Evolutionary conservation across 2,329 filamentous ascomycete species (phyloP), one percentile per base, ranked within the genome.

Genomic region (Aspergillus japonicus): DNA sequence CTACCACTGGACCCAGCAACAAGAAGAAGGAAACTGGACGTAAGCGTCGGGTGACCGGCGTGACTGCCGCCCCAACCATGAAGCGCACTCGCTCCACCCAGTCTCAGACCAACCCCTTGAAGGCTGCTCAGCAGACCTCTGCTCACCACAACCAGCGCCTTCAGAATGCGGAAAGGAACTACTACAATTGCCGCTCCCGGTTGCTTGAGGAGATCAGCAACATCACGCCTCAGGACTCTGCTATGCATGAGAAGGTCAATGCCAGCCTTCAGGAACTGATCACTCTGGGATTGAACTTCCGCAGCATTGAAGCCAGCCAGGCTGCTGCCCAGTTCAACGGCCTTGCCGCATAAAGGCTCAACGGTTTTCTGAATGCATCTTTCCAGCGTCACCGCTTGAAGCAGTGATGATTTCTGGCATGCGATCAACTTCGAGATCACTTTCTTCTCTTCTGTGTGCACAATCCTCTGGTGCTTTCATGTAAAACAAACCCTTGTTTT

Each of bases 221-320:
- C 56, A 77, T 78, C 65, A 73, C 68, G 16, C 77, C 77, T 3
- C 71, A 76, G 69, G 75, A 79, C 59, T 71, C 71, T 11, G 68
- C 72, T 23, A 73, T 77, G 68, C 76, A 78, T 53, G 76, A 79
- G 58, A 77, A 76, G 66, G 75, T 77, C 61, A 79, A 78, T 68
- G 76, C 76, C 54, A 75, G 74, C 61, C 70, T 79, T 52, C 76
- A 79, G 69, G 77, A 79, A 54, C 67, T 79, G 47, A 76, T 75
- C 60, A 78, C 76, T 16, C 69, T 78, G 49, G 75, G 76, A 31
- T 58, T 78, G 64, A 77, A 74, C 67, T 78, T 76, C 67, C 77
- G 77, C 48, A 75, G 74, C 52, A 73, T 78, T 55, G 75, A 77
- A 59, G 76, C 76, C 56, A 75, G 75, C 65, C 75, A 77, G 50